phyloP scores from a whole-genome alignment of 805 yeast species.

The Myxozyma kluyveri region DNA sequence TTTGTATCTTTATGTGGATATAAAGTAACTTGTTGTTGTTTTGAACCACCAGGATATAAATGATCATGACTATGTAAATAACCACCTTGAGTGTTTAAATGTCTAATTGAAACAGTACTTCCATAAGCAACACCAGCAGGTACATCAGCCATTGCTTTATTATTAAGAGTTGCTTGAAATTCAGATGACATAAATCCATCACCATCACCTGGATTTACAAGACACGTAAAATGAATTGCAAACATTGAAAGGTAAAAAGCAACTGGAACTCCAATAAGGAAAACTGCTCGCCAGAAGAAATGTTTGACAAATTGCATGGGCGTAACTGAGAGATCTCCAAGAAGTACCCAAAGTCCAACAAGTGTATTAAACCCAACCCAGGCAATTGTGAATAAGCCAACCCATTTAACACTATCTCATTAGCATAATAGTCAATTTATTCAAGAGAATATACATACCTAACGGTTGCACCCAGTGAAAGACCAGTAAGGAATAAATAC shows the following conservation, averaged over 20 bases:
- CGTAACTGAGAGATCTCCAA: conserved; percentile 59
- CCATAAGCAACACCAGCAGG: conserved; percentile 75
- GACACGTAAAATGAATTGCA: conserved; percentile 53
- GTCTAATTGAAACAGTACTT: conserved; percentile 68
- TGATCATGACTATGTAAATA: conserved; percentile 77
- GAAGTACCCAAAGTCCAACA: conserved; percentile 59
- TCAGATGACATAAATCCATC: conserved; percentile 62
- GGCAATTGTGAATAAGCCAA: conserved; percentile 62
- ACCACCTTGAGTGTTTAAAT: conserved; percentile 63
- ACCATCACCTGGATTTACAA: conserved; percentile 53
- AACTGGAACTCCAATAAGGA: conserved; percentile 54
- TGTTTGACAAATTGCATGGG: conserved; percentile 43
- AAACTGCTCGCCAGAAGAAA: conserved; percentile 42
- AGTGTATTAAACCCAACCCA: conserved; percentile 59
- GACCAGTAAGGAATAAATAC: conserved; percentile 48
- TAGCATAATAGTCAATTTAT: background rate
- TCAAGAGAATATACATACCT: conserved; percentile 3
- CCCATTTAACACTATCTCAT: conserved; percentile 60
- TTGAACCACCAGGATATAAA: conserved; percentile 61
- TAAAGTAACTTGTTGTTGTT: conserved; percentile 77
- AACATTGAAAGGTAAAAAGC: conserved; percentile 57
- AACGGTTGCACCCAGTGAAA: conserved; percentile 52
- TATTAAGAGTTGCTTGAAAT: conserved; percentile 60
- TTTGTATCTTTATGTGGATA: conserved; percentile 61
- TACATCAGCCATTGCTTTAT: conserved; percentile 42